Evolutionary conservation across 1,284 basidiomycete genomes (phyloP).

Genomic region (Agroathelia rolfsii): DNA sequence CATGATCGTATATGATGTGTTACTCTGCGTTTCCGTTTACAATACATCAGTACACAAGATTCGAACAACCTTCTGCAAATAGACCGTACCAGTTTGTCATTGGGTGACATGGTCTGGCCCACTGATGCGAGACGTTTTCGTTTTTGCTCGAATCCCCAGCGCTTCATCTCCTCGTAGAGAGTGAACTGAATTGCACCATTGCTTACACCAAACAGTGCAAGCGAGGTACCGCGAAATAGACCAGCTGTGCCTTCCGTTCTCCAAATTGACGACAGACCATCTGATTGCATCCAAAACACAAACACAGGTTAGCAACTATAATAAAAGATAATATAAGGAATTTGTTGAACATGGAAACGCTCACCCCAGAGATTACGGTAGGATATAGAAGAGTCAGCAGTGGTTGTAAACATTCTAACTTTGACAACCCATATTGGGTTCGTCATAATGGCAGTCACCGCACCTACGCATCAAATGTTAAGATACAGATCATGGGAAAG

Average conservation of each 20-base stretch:
- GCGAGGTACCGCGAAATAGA: slow-evolving; percentile 78
- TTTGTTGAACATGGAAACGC: too few relatives aligned
- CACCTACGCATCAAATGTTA: slow-evolving; percentile 40
- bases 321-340: slow-evolving; percentile 7
- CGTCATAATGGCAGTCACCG: slow-evolving; percentile 87
- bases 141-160: slow-evolving; percentile 77
- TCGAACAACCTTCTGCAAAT: slow-evolving; percentile 2
- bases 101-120: slow-evolving; percentile 58
- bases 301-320: slow-evolving; percentile 2
- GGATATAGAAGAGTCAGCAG: slow-evolving; percentile 48
- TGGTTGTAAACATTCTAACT: slow-evolving; percentile 93
- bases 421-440: slow-evolving; percentile 99
- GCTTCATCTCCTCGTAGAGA: slow-evolving; percentile 93
- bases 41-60: not conserved
- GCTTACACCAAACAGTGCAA: slow-evolving; percentile 89
- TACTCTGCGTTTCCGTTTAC: slow-evolving; percentile 48
- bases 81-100: slow-evolving; percentile 73
- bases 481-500: not conserved
- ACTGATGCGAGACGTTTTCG: slow-evolving; percentile 43
- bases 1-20: slow-evolving; percentile 86
- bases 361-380: slow-evolving; percentile 76
- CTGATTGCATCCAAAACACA: slow-evolving; percentile 27
- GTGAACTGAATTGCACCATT: slow-evolving; percentile 97
- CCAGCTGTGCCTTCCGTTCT: slow-evolving; percentile 72
- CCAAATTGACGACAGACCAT: slow-evolving; percentile 67